A percentile compares a stretch with the other conserved stretches of the same genome.
phyloP scores from a whole-genome alignment of 2,329 filamentous ascomycete genomes.

The Fusarium cicatricum region DNA sequence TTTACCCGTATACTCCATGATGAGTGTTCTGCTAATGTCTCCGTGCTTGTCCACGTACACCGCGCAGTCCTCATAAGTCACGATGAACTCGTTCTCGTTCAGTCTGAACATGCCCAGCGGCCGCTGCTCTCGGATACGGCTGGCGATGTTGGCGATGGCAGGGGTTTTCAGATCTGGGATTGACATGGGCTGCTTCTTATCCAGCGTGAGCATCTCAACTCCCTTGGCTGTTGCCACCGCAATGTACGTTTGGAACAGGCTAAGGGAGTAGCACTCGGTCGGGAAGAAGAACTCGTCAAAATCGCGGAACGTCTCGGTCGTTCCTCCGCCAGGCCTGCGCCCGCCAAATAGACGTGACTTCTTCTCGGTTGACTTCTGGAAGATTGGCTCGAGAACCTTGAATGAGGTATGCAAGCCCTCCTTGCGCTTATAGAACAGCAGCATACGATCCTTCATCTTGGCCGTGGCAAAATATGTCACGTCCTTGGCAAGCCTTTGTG shows the following conservation, averaged over 20 bases:
- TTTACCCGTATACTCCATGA: slow-evolving; percentile 99
- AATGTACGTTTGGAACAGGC: slow-evolving; percentile 94
- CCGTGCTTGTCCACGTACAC: slow-evolving; percentile 99
- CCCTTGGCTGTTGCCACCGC: slow-evolving; percentile 91
- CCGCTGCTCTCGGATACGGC: slow-evolving; percentile 80
- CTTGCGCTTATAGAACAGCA: slow-evolving; percentile 97
- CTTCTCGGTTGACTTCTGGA: slow-evolving; percentile 90
- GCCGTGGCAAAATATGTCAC: slow-evolving; percentile 97
- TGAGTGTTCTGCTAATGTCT: slow-evolving; percentile 90
- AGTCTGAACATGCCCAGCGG: slow-evolving; percentile 97
- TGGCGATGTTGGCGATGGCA: slow-evolving; percentile 84
- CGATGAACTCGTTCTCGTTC: slow-evolving; percentile 88
- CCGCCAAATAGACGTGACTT: slow-evolving; percentile 72
- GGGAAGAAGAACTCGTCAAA: slow-evolving; percentile 99
- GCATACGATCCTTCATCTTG: slow-evolving; percentile 93
- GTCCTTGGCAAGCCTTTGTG: slow-evolving; percentile 90
- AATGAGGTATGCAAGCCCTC: slow-evolving; percentile 93
- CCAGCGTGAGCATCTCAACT: slow-evolving; percentile 93
- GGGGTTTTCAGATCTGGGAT: slow-evolving; percentile 86
- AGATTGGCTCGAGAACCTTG: slow-evolving; percentile 95
- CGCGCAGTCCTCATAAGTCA: slow-evolving; percentile 94
- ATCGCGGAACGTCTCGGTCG: slow-evolving; percentile 95
- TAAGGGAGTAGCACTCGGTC: slow-evolving; percentile 92
- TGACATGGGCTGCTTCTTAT: slow-evolving; percentile 95
- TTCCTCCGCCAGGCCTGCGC: slow-evolving; percentile 68